These are phyloP conservation scores for Phytophthora idaei DNA, from an alignment of 352 stramenopile species.

Conservation along the genomic window DNA sequence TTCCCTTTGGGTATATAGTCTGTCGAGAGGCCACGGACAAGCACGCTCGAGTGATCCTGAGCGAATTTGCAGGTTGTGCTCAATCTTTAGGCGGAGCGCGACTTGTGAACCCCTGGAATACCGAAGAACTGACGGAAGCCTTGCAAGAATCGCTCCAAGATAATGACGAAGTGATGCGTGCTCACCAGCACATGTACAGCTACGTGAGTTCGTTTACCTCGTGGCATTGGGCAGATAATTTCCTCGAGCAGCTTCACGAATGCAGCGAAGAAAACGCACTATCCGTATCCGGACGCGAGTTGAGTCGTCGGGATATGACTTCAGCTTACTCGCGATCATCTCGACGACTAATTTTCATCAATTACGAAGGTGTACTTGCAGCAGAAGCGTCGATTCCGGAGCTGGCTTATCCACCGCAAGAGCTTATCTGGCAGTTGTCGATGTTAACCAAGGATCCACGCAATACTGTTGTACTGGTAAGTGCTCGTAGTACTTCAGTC, in stretches of 20 bases:
- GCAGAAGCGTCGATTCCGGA: conserved; percentile 86
- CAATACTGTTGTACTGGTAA: conserved; percentile 83
- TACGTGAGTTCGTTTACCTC: conserved; percentile 84
- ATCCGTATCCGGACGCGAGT: conserved; percentile 69
- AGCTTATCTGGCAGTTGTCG: conserved; percentile 84
- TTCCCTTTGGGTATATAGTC: conserved; percentile 91
- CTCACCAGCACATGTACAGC: conserved; percentile 84
- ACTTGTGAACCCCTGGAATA: conserved; percentile 91
- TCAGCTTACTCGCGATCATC: conserved; percentile 78
- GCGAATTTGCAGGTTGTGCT: conserved; percentile 90
- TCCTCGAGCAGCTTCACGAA: conserved; percentile 80
- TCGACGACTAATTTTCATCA: conserved; percentile 82
- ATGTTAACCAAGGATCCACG: conserved; percentile 78
- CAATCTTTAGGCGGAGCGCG: conserved; percentile 86
- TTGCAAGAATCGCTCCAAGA: conserved; percentile 61
- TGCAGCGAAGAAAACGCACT: conserved; percentile 77
- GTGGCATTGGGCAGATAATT: conserved; percentile 78
- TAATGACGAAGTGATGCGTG: conserved; percentile 69
- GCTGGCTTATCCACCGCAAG: conserved; percentile 83
- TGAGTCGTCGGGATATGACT: conserved; percentile 87
- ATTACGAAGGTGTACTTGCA: conserved; percentile 90
- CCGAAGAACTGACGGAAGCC: conserved; percentile 68
- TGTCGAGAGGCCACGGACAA: conserved; percentile 76
- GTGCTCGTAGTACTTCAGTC: conserved; percentile 65
- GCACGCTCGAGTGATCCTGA: conserved; percentile 88